phyloP scores from a whole-genome alignment of 352 stramenopile genomes.

The Phytophthora pistaciae region DNA sequence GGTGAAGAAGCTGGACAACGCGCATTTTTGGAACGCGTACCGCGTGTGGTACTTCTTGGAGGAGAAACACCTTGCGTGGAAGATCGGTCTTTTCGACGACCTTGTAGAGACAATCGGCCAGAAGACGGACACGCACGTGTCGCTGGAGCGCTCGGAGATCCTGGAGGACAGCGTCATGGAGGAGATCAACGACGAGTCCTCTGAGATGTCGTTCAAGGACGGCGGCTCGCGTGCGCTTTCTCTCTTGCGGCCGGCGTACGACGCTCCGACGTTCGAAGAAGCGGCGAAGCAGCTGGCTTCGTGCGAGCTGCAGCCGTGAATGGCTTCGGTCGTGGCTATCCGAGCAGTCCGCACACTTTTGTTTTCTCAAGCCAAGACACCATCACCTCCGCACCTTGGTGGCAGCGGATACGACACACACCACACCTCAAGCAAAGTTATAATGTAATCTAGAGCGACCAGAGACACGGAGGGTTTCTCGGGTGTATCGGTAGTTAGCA shows the following conservation, averaged over 20 bases:
- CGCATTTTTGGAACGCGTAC: conserved; percentile 87
- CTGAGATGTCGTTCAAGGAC: conserved; percentile 43
- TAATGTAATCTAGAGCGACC: conserved; percentile 54
- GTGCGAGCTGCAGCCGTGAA: conserved; percentile 53
- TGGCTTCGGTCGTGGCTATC: conserved; percentile 5
- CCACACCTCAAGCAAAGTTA: conserved; percentile 36
- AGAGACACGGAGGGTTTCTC: conserved; percentile 36
- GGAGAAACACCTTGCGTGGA: conserved; percentile 81
- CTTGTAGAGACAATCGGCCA: conserved; percentile 73
- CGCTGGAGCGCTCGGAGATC: conserved; percentile 50
- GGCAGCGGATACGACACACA: conserved; percentile 40
- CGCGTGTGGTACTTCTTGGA: conserved; percentile 80
- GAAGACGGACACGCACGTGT: conserved; percentile 52
- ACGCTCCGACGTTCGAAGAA: conserved; percentile 54
- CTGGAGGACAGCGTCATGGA: conserved; percentile 60
- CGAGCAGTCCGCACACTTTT: conserved; percentile 17
- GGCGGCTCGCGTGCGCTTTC: conserved; percentile 31
- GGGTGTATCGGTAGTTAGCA: conserved; percentile 50
- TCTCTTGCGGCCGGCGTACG: conserved; percentile 35
- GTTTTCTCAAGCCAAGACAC: conserved; percentile 27
- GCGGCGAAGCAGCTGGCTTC: conserved; percentile 49
- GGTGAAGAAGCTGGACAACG: conserved; percentile 86
- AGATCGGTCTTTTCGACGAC: conserved; percentile 80
- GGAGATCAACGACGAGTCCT: conserved; percentile 41
- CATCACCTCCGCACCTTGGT: conserved; percentile 33